phyloP scores from a whole-genome alignment of 2,329 filamentous ascomycete genomes.

The Aaosphaeria pasadenensis region DNA sequence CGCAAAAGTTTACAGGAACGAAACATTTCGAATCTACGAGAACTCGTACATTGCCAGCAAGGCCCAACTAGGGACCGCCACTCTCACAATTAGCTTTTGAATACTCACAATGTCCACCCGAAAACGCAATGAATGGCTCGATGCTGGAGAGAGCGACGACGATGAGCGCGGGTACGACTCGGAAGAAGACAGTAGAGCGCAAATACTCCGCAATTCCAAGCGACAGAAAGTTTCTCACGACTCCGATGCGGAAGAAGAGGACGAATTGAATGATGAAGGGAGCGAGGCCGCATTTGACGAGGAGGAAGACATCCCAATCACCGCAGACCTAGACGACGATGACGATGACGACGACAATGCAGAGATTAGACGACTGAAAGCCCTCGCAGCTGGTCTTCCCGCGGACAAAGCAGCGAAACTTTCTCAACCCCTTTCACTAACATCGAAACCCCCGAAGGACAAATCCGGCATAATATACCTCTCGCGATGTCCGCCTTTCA shows the following conservation, averaged over 20 bases:
- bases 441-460: slow-evolving; percentile 58
- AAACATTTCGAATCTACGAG: too few species aligned
- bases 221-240: slow-evolving; percentile 58
- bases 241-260: slow-evolving; percentile 11
- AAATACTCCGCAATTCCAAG: slow-evolving; percentile 55
- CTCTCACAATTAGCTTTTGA: too few species aligned
- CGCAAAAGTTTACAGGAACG: slow-evolving; percentile 10
- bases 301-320: slow-evolving; percentile 29
- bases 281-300: slow-evolving; percentile 3
- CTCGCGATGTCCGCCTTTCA: slow-evolving; percentile 81
- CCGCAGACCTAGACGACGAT: slow-evolving; percentile 5
- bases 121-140: slow-evolving; percentile 71
- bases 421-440: slow-evolving; percentile 7
- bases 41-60: background rate
- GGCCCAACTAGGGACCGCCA: slow-evolving; percentile 1
- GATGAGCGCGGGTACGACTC: slow-evolving; percentile 60
- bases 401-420: background rate
- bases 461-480: slow-evolving; percentile 81
- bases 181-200: slow-evolving; percentile 65
- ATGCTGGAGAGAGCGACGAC: slow-evolving; percentile 45
- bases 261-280: slow-evolving; percentile 1
- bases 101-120: slow-evolving; percentile 57
- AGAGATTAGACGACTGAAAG: slow-evolving; percentile 1
- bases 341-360: background rate
- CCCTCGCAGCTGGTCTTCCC: background rate